phyloP scores from a whole-genome alignment of 2,329 filamentous ascomycete species.

The Macrophomina tecta region DNA sequence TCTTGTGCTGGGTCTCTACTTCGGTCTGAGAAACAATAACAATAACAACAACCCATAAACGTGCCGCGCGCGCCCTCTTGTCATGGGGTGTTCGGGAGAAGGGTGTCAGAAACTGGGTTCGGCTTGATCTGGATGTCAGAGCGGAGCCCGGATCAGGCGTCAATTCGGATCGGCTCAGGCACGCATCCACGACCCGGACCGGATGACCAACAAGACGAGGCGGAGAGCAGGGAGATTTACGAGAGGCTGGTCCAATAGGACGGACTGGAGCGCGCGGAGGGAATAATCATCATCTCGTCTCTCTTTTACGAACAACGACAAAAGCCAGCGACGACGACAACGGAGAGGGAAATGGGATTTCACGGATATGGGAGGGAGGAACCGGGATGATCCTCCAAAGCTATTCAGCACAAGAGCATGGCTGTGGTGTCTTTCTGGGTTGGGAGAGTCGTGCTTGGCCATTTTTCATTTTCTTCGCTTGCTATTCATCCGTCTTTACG shows the following conservation, averaged over 20 bases:
- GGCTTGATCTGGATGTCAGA: background rate
- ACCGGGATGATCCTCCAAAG: background rate
- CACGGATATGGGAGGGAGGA: background rate
- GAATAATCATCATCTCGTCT: conserved; percentile 5
- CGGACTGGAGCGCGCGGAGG: background rate
- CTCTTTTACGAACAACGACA: conserved; percentile 9
- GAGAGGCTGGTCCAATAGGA: background rate
- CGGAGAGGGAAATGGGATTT: background rate
- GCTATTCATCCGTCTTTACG: background rate
- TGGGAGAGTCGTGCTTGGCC: background rate
- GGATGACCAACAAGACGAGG: conserved; percentile 5
- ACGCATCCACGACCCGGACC: background rate
- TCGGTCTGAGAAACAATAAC: conserved; percentile 44
- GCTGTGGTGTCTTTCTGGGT: background rate
- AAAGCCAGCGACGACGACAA: background rate
- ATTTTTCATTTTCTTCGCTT: background rate
- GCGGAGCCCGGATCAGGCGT: background rate
- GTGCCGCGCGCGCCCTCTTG: too few relatives aligned
- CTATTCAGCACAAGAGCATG: conserved; percentile 2
- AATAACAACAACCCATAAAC: background rate
- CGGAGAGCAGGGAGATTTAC: background rate
- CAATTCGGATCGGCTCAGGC: background rate
- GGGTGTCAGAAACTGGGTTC: too few relatives aligned
- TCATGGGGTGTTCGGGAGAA: too few relatives aligned
- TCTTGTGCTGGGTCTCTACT: conserved; percentile 56